Percentiles rank a stretch among this genome's conserved stretches.
These are phyloP conservation scores for Neoboletus subvelutipes DNA, from an alignment of 768 basidiomycete species.

Conservation along the genomic window DNA sequence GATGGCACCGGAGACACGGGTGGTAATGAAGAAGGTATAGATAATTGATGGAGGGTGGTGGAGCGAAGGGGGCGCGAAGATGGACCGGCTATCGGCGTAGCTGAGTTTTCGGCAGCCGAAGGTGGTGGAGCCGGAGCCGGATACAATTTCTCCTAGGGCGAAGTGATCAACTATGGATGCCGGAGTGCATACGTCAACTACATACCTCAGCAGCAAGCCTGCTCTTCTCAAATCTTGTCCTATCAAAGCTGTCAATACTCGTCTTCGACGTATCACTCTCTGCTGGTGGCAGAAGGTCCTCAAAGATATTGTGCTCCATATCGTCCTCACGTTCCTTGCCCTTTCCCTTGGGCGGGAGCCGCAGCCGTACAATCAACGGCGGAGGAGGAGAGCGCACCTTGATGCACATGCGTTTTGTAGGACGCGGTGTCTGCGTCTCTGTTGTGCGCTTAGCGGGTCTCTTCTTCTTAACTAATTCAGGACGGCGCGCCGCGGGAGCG, in stretches of 20 bases:
- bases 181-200: not conserved
- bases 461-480: conserved; percentile 29
- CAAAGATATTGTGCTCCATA: conserved; percentile 65
- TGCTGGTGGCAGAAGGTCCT: conserved; percentile 67
- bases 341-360: conserved; percentile 61
- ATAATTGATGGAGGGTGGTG: conserved; percentile 40
- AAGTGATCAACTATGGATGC: conserved; percentile 6
- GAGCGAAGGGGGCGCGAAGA: conserved; percentile 66
- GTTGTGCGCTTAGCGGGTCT: conserved; percentile 27
- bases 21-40: conserved; percentile 31
- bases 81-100: conserved; percentile 49
- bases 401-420: conserved; percentile 47
- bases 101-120: conserved; percentile 32
- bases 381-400: conserved; percentile 37
- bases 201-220: conserved; percentile 73
- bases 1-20: conserved; percentile 38
- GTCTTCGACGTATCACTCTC: conserved; percentile 79
- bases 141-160: conserved; percentile 47
- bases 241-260: conserved; percentile 56
- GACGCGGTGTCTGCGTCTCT: conserved; percentile 28
- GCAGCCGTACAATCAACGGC: conserved; percentile 49
- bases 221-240: conserved; percentile 70
- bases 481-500: conserved; percentile 12
- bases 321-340: conserved; percentile 71
- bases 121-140: conserved; percentile 40